These are phyloP conservation scores for Tuber magnatum DNA, from an alignment of 495 filamentous ascomycete species.

Conservation along the genomic window DNA sequence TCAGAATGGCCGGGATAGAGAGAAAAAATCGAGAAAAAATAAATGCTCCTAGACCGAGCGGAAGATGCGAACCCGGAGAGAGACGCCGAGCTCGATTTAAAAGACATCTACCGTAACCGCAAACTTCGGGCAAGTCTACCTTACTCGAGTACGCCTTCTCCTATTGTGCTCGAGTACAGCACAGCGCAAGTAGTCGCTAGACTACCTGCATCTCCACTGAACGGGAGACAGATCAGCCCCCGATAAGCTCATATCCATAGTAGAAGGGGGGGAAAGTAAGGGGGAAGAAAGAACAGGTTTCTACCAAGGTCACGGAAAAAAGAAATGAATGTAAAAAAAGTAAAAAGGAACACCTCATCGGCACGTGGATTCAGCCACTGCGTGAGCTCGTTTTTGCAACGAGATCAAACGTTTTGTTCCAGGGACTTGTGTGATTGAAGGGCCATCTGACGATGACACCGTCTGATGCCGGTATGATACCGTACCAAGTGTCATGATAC, in stretches of 20 bases:
- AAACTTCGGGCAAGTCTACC: conserved; percentile 10
- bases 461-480: background rate
- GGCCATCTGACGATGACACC: background rate
- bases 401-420: background rate
- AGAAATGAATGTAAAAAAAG: background rate
- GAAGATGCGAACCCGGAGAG: conserved; percentile 20
- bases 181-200: background rate
- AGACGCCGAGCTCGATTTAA: conserved; percentile 27
- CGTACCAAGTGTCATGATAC: background rate
- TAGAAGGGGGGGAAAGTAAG: conserved; percentile 5
- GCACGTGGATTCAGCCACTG: background rate
- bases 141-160: conserved; percentile 1
- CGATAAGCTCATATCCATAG: background rate
- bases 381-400: background rate
- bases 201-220: background rate
- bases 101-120: conserved; percentile 25
- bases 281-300: background rate
- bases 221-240: conserved; percentile 1
- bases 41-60: background rate
- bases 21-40: background rate
- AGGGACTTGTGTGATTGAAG: background rate
- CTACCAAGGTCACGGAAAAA: conserved; percentile 5
- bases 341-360: conserved; percentile 2
- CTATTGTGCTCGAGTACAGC: no score
- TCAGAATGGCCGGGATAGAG: conserved; percentile 8